Conservation (phyloP, 2,329 filamentous ascomycete species). For the Botrytis sinoallii region DNA sequence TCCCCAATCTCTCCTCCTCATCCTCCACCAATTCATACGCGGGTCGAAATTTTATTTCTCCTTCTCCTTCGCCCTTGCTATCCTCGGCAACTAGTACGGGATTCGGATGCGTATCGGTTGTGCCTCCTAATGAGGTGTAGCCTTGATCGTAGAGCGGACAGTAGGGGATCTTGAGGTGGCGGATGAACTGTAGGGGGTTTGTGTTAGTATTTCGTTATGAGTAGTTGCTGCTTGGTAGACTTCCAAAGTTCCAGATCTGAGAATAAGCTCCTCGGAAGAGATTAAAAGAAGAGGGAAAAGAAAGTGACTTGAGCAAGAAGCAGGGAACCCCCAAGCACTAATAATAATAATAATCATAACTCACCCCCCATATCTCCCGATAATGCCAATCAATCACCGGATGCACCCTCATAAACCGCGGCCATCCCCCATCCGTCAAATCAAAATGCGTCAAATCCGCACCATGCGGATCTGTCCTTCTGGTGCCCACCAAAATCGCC, state of each 20-base stretch:
- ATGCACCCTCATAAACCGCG: constrained; percentile 86
- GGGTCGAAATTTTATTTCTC: constrained; percentile 56
- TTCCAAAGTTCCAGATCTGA: fast-evolving
- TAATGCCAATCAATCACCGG: constrained; percentile 98
- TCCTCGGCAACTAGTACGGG: constrained; percentile 57
- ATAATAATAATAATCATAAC: constrained; percentile 40
- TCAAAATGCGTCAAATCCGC: constrained; percentile 77
- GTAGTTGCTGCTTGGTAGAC: neutral
- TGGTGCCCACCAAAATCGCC: constrained; percentile 83
- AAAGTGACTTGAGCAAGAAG: neutral
- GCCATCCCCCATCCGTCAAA: constrained; percentile 85
- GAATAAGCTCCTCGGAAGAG: neutral
- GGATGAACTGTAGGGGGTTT: constrained; percentile 63
- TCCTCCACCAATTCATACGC: constrained; percentile 75
- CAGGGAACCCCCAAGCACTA: neutral
- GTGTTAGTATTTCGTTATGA: neutral
- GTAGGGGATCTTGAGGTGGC: constrained; percentile 75
- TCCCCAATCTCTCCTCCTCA: constrained; percentile 73
- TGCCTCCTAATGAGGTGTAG: constrained; percentile 90
- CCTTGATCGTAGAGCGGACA: constrained; percentile 84
- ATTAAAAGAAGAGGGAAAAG: neutral
- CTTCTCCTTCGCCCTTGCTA: constrained; percentile 34
- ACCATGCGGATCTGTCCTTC: constrained; percentile 90
- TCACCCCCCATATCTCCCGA: constrained; percentile 86
- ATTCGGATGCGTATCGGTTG: constrained; percentile 84